Evolutionary conservation across 2,329 filamentous ascomycete genomes (phyloP).

Genomic region (Botryotinia convoluta): DNA sequence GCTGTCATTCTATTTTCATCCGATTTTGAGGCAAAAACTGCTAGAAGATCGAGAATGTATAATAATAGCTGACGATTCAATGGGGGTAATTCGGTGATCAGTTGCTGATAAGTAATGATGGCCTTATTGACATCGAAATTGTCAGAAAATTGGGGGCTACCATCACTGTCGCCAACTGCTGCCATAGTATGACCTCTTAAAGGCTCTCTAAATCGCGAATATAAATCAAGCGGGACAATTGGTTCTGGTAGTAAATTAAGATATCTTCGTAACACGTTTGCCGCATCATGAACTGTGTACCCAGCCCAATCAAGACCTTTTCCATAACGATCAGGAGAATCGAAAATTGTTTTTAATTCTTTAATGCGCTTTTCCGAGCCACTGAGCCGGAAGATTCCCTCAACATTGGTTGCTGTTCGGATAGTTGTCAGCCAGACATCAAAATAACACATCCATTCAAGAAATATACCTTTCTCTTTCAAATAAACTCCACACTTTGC

Average conservation of each 20-base stretch:
- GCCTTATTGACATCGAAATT: slow-evolving; percentile 72
- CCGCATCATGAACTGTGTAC: slow-evolving; percentile 97
- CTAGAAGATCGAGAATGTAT: slow-evolving; percentile 92
- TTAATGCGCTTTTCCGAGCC: slow-evolving; percentile 98
- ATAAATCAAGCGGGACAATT: slow-evolving; percentile 91
- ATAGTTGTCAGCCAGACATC: slow-evolving; percentile 18
- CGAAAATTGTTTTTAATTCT: slow-evolving; percentile 86
- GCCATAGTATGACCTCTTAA: slow-evolving; percentile 66
- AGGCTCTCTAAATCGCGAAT: slow-evolving; percentile 85
- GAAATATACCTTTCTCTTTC: slow-evolving; percentile 85
- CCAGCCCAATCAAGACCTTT: slow-evolving; percentile 97
- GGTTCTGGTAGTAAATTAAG: slow-evolving; percentile 95
- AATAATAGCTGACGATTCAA: slow-evolving; percentile 90
- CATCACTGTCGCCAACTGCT: slow-evolving; percentile 66
- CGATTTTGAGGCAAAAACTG: slow-evolving; percentile 94
- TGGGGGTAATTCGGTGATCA: slow-evolving; percentile 90
- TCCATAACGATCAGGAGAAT: slow-evolving; percentile 91
- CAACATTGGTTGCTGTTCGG: slow-evolving; percentile 78
- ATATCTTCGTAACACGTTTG: slow-evolving; percentile 92
- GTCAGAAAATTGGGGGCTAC: slow-evolving; percentile 63
- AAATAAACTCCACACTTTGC: slow-evolving; percentile 96
- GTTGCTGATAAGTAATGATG: slow-evolving; percentile 78
- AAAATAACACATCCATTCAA: slow-evolving; percentile 1
- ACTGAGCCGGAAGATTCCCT: slow-evolving; percentile 94
- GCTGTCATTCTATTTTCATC: slow-evolving; percentile 97